Evolutionary conservation across 805 yeast species (phyloP).

Genomic region (Helenozyma baotianmanensis): DNA sequence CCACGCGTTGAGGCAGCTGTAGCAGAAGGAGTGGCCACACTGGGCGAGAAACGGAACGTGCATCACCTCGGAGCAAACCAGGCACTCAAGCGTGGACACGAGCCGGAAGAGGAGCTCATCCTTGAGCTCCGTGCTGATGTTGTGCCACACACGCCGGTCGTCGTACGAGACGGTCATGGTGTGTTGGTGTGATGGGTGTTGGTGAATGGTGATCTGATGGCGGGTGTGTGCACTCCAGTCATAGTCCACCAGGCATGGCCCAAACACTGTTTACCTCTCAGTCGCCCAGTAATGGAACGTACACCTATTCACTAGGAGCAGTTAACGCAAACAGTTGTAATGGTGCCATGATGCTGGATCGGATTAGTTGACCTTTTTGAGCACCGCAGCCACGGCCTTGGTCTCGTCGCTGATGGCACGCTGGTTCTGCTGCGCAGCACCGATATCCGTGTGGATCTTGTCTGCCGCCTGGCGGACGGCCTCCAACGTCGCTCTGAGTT

Average conservation of each 20-base stretch:
- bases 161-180: constrained; percentile 14
- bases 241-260: too few relatives aligned
- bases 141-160: constrained; percentile 10
- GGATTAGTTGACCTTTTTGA: too few relatives aligned
- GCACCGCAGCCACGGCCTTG: too few relatives aligned
- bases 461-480: constrained; percentile 25
- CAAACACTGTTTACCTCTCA: too few relatives aligned
- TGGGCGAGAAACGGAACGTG: constrained; percentile 55
- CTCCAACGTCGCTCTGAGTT: constrained; percentile 27
- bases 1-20: constrained; percentile 62
- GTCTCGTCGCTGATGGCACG: constrained; percentile 7
- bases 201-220: too few relatives aligned
- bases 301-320: too few relatives aligned
- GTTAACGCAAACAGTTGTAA: too few relatives aligned
- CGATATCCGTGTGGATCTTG: constrained; percentile 24
- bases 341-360: too few relatives aligned
- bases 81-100: constrained; percentile 42
- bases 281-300: too few relatives aligned
- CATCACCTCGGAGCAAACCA: constrained; percentile 69
- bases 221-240: too few relatives aligned
- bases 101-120: constrained; percentile 19
- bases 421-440: constrained; percentile 17
- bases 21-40: constrained; percentile 78
- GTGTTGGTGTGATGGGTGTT: too few relatives aligned
- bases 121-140: constrained; percentile 17